These are phyloP conservation scores for Casuarina equisetifolia DNA, from an alignment of 306 rosid species.

Conservation along the genomic window DNA sequence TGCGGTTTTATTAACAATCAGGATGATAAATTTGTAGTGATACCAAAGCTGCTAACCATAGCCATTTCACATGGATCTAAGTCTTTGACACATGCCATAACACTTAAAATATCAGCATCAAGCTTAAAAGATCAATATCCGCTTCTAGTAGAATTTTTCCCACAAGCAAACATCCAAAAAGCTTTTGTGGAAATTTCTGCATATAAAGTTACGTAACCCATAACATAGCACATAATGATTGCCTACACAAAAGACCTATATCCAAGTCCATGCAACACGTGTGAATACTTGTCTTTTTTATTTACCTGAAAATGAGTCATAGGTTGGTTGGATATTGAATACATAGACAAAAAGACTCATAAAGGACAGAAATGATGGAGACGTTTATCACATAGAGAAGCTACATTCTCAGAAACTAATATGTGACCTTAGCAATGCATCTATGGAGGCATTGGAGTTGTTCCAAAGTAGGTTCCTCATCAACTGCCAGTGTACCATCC, in stretches of 20 bases:
- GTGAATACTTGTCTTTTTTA: background rate
- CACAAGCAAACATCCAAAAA: no score
- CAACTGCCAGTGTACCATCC: conserved; percentile 75
- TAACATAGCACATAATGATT: background rate
- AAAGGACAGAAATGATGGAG: background rate
- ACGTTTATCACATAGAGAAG: background rate
- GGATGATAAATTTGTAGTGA: background rate
- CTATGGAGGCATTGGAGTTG: conserved; percentile 87
- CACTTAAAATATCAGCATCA: background rate
- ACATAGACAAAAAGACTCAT: background rate
- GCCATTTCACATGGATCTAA: background rate
- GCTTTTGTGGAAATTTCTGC: no score
- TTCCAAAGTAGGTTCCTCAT: conserved; percentile 74
- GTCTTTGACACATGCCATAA: background rate
- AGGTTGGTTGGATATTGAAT: background rate
- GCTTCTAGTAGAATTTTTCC: background rate
- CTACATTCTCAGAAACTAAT: conserved; percentile 23
- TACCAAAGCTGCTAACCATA: background rate
- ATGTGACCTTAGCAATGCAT: conserved; percentile 88
- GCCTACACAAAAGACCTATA: conserved; percentile 2
- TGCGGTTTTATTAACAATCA: background rate
- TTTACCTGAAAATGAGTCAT: no score
- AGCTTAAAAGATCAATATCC: background rate
- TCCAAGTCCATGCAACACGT: background rate
- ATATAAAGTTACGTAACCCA: no score